These are phyloP conservation scores for Lolium rigidum DNA, from an alignment of 176 grass and related monocot genomes.

Conservation along the genomic window DNA sequence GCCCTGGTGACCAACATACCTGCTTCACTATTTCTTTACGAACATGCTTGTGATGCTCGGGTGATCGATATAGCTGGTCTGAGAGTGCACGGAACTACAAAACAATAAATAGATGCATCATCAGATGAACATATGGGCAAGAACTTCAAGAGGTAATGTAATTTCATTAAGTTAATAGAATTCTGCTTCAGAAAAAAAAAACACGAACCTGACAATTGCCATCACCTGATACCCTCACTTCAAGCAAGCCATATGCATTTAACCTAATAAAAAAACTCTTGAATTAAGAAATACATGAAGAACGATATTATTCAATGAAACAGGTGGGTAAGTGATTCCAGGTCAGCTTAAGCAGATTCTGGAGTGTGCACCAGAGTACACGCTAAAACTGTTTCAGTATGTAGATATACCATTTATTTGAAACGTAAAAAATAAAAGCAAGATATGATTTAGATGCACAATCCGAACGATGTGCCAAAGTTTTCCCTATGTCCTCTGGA, in stretches of 20 bases:
- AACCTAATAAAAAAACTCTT: conserved; percentile 61
- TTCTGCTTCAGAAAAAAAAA: conserved; percentile 17
- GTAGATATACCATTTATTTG: conserved; percentile 8
- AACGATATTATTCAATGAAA: conserved; percentile 18
- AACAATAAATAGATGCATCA: conserved; percentile 26
- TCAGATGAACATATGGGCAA: conserved; percentile 20
- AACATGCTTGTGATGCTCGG: conserved; percentile 92
- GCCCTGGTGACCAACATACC: conserved; percentile 47
- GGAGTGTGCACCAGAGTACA: conserved; percentile 19
- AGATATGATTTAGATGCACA: conserved; percentile 5
- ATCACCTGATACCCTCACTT: conserved; percentile 92
- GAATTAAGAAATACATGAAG: conserved; percentile 17
- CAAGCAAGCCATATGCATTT: conserved; percentile 84
- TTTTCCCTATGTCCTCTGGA: neutral
- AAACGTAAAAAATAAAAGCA: conserved; percentile 13
- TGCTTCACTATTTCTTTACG: conserved; percentile 98
- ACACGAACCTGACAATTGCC: conserved; percentile 93
- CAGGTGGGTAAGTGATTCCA: conserved; percentile 5
- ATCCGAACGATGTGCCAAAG: neutral
- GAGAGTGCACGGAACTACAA: conserved; percentile 96
- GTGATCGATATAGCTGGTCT: conserved; percentile 87
- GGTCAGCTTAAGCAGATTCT: conserved; percentile 14
- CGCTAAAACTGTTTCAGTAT: conserved; percentile 31
- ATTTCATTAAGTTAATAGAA: conserved; percentile 35
- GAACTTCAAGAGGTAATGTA: conserved; percentile 1